phyloP scores from a whole-genome alignment of 2,329 filamentous ascomycete species.

The Ophiocordyceps unilateralis region DNA sequence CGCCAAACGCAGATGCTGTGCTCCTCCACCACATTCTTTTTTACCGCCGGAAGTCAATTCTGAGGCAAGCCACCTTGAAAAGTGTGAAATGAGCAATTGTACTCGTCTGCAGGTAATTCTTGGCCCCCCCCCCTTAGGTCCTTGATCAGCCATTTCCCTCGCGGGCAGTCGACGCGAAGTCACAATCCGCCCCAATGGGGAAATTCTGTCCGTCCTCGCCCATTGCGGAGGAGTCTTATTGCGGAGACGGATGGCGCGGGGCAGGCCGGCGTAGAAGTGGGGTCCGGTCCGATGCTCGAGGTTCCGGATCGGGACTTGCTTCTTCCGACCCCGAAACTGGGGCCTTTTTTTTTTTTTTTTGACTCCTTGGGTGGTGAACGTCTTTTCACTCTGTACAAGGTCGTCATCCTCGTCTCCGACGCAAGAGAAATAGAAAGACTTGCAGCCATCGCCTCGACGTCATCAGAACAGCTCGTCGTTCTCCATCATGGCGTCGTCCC shows the following conservation, averaged over 20 bases:
- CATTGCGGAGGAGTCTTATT: no score
- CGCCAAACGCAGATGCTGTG: background rate
- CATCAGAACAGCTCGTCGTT: background rate
- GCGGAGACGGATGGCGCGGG: background rate
- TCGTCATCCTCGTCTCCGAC: no score
- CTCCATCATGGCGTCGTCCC: constrained; percentile 21
- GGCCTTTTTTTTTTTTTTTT: constrained; percentile 10
- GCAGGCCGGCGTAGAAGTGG: background rate
- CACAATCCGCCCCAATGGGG: background rate
- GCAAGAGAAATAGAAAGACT: no score
- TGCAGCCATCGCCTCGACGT: no score
- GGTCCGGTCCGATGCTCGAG: background rate
- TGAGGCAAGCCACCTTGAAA: background rate
- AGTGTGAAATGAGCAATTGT: no score
- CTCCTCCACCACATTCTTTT: no score
- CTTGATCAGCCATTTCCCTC: background rate
- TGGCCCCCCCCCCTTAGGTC: no score
- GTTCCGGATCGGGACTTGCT: constrained; percentile 12
- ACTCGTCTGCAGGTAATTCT: no score
- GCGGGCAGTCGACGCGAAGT: background rate
- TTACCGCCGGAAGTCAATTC: background rate
- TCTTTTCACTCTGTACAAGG: no score
- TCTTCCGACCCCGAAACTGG: constrained; percentile 17
- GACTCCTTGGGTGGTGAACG: no score
- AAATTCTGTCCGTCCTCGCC: background rate